Base-by-base conservation (phyloP, 106 monocot genomes). In the Platanthera guangdongensis region DNA sequence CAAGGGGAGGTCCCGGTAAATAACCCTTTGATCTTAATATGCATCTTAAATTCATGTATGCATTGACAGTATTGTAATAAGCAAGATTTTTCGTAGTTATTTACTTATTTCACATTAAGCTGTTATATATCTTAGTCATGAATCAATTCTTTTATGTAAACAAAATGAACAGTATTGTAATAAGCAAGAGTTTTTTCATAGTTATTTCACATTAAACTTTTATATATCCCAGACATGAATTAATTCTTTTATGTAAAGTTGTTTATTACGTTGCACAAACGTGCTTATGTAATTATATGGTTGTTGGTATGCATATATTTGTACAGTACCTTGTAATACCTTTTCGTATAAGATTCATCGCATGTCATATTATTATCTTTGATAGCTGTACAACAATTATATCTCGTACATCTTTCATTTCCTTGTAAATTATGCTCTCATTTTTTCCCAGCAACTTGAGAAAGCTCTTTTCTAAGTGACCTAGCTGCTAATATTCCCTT, bases 371-470 rank as follows among this genome's bases (percentile, higher is more conserved):
- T 13, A 30, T 65, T 3, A 11, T 60, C 65, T 65, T 2, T 65
- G 9, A 30, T 65, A 65, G 65, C 28, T 12, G 65, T 65, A 9
- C 32, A 30, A 65, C 25, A 28, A 11, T 28, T 65, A 65, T 8
- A 65, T 32, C 39, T 5, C 11, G 11, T 0, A 22, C 28, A 11
- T 65, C 18, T 65, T 65, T 32, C 11, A 25, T 65, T 65, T 65
- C 32, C 32, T 30, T 60, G 21, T 60, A 60, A 65, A 65, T 30
- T 65, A 65, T 30, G 11, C 12, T 30, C 5, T 65, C 13, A 65
- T 65, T 65, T 65, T 65, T 32, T 65, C 28, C 65, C 25, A 65
- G 65, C 18, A 32, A 32, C 30, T 65, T 65, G 65, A 65, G 32
- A 30, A 65, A 65, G 28, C 12, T 32, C 0, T 30, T 65, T 65